Evolutionary conservation across 2,329 filamentous ascomycete genomes (phyloP).

Genomic region (Penicillium sp.): DNA sequence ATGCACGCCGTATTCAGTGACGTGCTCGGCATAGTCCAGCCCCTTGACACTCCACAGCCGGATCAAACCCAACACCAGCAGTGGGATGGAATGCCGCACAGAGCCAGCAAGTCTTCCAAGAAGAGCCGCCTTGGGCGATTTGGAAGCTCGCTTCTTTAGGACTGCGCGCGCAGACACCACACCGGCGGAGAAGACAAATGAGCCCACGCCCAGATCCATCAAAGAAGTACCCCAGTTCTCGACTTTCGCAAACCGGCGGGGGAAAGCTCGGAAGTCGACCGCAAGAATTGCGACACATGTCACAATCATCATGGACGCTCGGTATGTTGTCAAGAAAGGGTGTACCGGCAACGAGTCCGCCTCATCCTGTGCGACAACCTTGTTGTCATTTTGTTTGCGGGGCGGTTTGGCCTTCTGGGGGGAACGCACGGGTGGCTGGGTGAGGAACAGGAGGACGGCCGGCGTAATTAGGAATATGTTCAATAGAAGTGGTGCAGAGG

Average conservation of each 20-base stretch:
- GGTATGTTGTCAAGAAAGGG: constrained; percentile 89
- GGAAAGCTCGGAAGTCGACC: constrained; percentile 92
- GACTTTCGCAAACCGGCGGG: constrained; percentile 92
- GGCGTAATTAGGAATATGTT: constrained; percentile 73
- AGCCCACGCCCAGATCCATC: constrained; percentile 97
- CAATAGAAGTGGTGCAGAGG: constrained; percentile 71
- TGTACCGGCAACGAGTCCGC: constrained; percentile 70
- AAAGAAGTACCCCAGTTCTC: constrained; percentile 99
- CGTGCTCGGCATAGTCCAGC: constrained; percentile 93
- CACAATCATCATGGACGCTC: constrained; percentile 85
- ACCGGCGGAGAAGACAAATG: constrained; percentile 93
- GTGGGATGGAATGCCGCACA: constrained; percentile 76
- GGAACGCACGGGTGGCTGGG: constrained; percentile 28
- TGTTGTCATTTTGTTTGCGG: constrained; percentile 20
- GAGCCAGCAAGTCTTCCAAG: constrained; percentile 63
- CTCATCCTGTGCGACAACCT: constrained; percentile 21
- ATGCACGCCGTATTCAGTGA: constrained; percentile 95
- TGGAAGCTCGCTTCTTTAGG: constrained; percentile 65
- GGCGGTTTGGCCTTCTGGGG: constrained; percentile 38
- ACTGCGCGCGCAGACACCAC: constrained; percentile 83
- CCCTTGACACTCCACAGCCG: constrained; percentile 89
- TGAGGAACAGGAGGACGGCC: constrained; percentile 62
- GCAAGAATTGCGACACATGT: constrained; percentile 93
- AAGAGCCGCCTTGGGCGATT: constrained; percentile 48
- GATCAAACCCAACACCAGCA: constrained; percentile 76